Evolutionary conservation across 2,329 filamentous ascomycete genomes (phyloP).

Genomic region (Aureobasidium leucospermi): DNA sequence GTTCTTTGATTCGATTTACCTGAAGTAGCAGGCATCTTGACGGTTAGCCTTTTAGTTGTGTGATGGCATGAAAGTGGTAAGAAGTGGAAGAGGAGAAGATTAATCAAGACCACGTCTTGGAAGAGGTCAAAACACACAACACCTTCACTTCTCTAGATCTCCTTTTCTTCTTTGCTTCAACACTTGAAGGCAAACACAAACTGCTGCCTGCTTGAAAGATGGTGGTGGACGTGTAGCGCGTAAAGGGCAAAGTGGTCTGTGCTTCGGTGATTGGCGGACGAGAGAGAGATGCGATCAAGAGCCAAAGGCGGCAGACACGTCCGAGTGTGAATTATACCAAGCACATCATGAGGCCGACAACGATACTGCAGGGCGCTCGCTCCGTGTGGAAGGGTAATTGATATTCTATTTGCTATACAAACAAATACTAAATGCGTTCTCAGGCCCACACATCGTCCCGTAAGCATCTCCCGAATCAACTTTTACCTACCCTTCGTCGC

Average conservation of each 20-base stretch:
- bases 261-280: constrained; percentile 2
- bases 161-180: not conserved
- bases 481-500: constrained; percentile 5
- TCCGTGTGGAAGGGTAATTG: constrained; percentile 80
- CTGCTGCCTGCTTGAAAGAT: constrained; percentile 8
- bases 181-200: constrained; percentile 1
- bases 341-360: constrained; percentile 16
- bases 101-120: not conserved
- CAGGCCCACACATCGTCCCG: constrained; percentile 65
- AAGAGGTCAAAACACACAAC: not conserved
- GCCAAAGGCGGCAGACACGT: constrained; percentile 4
- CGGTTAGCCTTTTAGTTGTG: not conserved
- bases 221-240: constrained; percentile 10
- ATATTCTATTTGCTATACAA: not conserved
- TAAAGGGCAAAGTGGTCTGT: not conserved
- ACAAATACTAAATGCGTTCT: not conserved
- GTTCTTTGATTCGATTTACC: not conserved
- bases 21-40: constrained; percentile 9
- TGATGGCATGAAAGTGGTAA: not conserved
- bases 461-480: constrained; percentile 36
- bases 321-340: constrained; percentile 2
- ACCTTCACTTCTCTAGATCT: not conserved
- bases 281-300: not conserved
- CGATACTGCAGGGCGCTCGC: constrained; percentile 57
- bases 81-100: not conserved